phyloP scores from a whole-genome alignment of 176 grass and related monocot genomes.

The Oryza officinalis region DNA sequence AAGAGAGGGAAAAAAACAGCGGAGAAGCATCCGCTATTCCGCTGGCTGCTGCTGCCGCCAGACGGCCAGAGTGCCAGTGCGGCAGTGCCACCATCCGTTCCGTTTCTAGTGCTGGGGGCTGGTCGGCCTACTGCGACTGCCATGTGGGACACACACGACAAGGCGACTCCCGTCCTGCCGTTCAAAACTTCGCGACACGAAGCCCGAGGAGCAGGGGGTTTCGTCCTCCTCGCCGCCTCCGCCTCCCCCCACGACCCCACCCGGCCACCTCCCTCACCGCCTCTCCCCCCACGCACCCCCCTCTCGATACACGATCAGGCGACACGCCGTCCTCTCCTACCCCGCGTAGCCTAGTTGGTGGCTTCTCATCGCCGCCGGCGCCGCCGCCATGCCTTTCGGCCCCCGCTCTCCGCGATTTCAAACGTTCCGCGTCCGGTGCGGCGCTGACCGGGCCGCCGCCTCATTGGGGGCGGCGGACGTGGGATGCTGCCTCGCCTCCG shows the following conservation, averaged over 20 bases:
- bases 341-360: not conserved
- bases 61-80: no score
- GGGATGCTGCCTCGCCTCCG: not conserved
- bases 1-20: not conserved
- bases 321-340: not conserved
- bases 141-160: not conserved
- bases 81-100: not conserved
- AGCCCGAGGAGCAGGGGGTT: not conserved
- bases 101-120: not conserved
- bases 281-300: not conserved
- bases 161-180: not conserved
- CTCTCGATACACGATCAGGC: not conserved
- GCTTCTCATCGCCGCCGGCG: not conserved
- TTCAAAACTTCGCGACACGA: not conserved
- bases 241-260: not conserved
- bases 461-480: not conserved
- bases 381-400: not conserved
- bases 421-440: not conserved
- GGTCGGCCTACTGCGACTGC: not conserved
- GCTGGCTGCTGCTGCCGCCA: no score
- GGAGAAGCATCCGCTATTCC: not conserved
- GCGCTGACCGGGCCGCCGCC: not conserved
- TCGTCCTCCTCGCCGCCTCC: conserved; percentile 1
- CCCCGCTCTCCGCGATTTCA: no score
- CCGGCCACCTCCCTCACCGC: not conserved